Evolutionary conservation across 176 grass and related monocot species (phyloP), one percentile per base, ranked within the genome.

Genomic region (Triticum turgidum): DNA sequence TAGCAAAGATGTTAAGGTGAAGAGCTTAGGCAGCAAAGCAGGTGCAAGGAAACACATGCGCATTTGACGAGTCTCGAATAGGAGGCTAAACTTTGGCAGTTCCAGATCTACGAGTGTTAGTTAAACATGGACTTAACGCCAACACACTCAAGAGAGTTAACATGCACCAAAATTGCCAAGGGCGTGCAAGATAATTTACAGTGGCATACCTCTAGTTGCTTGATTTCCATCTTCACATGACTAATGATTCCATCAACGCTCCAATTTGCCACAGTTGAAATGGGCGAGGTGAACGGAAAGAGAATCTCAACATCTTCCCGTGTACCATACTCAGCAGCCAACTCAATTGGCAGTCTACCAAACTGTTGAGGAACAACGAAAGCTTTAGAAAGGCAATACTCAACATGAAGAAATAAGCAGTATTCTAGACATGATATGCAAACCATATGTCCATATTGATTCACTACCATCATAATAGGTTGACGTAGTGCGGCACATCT

Each of bases 131-230:
- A 39, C 38, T 69, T 38, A 33, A 27, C 25, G 11, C 7, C 42
- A 12, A 45, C 30, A 37, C 7, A 4, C 17, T 20, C 15, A 20
- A 69, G 15, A 69, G 30, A 35, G 11, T 45, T 34, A 69, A 35
- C 1, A 3, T 69, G 15, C 18, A 80, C 42, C 18, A 73, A 18
- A 72, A 45, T 24, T 64, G 20, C 9, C 63, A 21, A 4, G 47
- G 38, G 72, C 38, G 14, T 29, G 66, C 65, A 14, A 27, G 22
- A 83, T n/a, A 72, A 56, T 13, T 47, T 62, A 29, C 67, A 9
- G 9, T 29, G 7, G 2, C 61, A 76, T 42, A 87, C 86, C 86
- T 78, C 84, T 38, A 39, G 47, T 70, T 52, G 77, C 11, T 45
- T 45, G 42, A 45, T 45, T 45, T 45, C 42, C 42, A 45, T 45